phyloP scores from a whole-genome alignment of 1,284 basidiomycete genomes.

The Pseudomicrostroma phylloplanum region DNA sequence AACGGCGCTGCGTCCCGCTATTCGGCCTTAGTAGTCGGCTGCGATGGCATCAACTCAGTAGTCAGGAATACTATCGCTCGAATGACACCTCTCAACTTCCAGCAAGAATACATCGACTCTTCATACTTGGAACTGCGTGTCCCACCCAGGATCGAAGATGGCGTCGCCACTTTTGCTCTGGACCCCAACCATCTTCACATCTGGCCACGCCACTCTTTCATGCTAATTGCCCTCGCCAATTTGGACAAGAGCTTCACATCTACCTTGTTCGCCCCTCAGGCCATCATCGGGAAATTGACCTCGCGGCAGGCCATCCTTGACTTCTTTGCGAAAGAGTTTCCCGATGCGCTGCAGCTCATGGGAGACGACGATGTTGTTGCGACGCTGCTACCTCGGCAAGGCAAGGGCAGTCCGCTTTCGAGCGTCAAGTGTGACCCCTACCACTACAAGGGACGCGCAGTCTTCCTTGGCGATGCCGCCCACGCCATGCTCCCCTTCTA shows the following conservation, averaged over 20 bases:
- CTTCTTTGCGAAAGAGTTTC: slow-evolving; percentile 81
- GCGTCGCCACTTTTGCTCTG: slow-evolving; percentile 61
- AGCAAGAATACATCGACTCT: slow-evolving; percentile 87
- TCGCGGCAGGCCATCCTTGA: slow-evolving; percentile 56
- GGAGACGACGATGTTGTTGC: slow-evolving; percentile 69
- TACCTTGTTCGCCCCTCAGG: slow-evolving; percentile 83
- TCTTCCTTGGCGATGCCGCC: slow-evolving; percentile 87
- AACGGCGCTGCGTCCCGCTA: slow-evolving; percentile 14
- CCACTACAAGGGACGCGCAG: slow-evolving; percentile 77
- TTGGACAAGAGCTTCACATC: slow-evolving; percentile 55
- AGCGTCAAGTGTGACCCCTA: slow-evolving; percentile 84
- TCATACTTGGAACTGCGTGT: slow-evolving; percentile 95
- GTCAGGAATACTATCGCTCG: slow-evolving; percentile 56
- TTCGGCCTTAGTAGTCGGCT: slow-evolving; percentile 32
- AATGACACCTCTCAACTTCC: slow-evolving; percentile 63
- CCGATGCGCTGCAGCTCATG: slow-evolving; percentile 75
- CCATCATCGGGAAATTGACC: slow-evolving; percentile 60
- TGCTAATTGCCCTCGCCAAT: slow-evolving; percentile 92
- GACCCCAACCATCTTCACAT: slow-evolving; percentile 96
- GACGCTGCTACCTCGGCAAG: slow-evolving; percentile 62
- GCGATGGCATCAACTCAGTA: slow-evolving; percentile 31
- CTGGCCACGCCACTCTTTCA: slow-evolving; percentile 96
- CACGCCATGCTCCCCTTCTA: slow-evolving; percentile 99
- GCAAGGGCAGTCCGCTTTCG: slow-evolving; percentile 81
- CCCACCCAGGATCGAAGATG: slow-evolving; percentile 57